phyloP scores from a whole-genome alignment of 768 basidiomycete genomes.

The Pleurotus tuoliensis region DNA sequence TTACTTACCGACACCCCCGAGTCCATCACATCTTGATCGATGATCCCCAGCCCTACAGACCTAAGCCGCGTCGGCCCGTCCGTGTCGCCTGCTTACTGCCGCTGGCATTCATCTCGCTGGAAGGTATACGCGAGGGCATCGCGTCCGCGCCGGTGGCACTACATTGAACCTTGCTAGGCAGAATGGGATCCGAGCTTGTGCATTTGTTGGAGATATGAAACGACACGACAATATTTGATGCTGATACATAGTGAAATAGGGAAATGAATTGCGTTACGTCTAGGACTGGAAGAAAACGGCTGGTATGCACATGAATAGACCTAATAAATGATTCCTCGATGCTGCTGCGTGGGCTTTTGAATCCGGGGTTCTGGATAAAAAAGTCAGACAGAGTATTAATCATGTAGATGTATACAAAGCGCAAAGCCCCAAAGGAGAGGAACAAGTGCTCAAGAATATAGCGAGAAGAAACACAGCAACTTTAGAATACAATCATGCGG shows the following conservation, averaged over 20 bases:
- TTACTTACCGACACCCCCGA: not conserved
- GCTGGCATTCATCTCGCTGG: too few relatives aligned
- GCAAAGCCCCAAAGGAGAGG: not conserved
- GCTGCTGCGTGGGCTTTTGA: not conserved
- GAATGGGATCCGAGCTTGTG: too few relatives aligned
- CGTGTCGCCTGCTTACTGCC: too few relatives aligned
- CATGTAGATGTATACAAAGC: not conserved
- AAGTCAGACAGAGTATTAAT: conserved; percentile 3
- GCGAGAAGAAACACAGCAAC: not conserved
- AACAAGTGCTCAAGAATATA: not conserved
- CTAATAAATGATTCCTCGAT: conserved; percentile 2
- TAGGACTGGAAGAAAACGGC: not conserved
- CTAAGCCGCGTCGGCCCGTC: too few relatives aligned
- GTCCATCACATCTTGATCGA: too few relatives aligned
- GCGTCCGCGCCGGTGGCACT: not conserved
- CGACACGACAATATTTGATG: conserved; percentile 5
- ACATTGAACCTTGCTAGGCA: not conserved
- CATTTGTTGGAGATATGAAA: not conserved
- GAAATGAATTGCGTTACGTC: not conserved
- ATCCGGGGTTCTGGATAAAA: conserved; percentile 1
- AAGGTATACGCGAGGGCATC: not conserved
- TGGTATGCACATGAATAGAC: conserved; percentile 5
- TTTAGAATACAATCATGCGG: conserved; percentile 5
- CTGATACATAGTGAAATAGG: not conserved
- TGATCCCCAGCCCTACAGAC: too few relatives aligned